Base-by-base conservation (phyloP, 805 yeast species). In the Saccharomycopsis microspora region DNA sequence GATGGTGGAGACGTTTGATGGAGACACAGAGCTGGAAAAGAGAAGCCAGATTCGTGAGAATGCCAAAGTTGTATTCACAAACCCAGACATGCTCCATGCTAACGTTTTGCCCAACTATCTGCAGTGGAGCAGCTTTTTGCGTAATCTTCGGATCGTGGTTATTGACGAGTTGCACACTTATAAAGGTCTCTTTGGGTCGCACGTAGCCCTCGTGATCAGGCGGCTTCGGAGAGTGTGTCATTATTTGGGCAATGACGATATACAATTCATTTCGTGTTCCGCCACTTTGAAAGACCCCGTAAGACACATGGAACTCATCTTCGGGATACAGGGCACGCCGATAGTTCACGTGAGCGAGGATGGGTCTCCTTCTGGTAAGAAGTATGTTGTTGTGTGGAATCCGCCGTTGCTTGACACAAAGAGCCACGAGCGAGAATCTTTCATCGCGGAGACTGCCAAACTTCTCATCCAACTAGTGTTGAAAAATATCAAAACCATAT, bases 41-140 rank as follows among this genome's bases (percentile, higher is more conserved):
- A 69, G 97, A 32, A 62, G 62, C 0, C 56, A 57, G 27, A 74
- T 89, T 19, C 69, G 88, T 47, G 67, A 71, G 29, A 68, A 69
- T 43, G 87, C 95, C 0, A 79, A 82, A 47, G 82, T 93, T 4
- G 79, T 93, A 7, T 87, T 93, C 61, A 86, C 97, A 0, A 93
- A 93, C 58, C 99, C 99, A 0, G 99, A 93, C 60, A 86, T 89
- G 71, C 67, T 93, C 1, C 97, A 93, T 61, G 74, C 86, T 0
- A 80, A 89, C 33, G 77, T 93, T 7, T 64, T 93, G 11, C 97
- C 98, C 0, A 74, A 76, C 46, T 85, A 83, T 63, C 73, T 73
- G 32, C 64, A 69, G 29, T 93, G 97, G 97, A 66, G 74, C 39
- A 70, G 73, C 39, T 85, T 89, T 58, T 64, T 93, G 5, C 58